Base-by-base conservation (phyloP, 1,139 yeast species). In the Kodamaea fungicola region DNA sequence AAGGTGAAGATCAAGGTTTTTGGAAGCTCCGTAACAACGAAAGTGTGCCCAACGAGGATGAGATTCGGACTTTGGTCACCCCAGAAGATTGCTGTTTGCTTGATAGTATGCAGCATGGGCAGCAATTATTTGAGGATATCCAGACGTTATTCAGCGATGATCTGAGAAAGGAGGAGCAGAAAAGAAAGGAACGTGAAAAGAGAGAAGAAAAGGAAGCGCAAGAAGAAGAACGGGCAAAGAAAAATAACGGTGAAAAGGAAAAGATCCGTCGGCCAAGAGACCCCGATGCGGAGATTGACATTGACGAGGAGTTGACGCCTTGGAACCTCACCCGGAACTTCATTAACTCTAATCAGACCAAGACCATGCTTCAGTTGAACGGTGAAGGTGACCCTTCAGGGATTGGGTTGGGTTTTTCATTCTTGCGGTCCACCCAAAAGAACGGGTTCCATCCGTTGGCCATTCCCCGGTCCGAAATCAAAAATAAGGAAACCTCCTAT, bases 321-420 rank as follows among this genome's bases (percentile, higher is more conserved):
- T 94, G 99, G 99, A 89, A 86, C 57, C 73, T 85, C 12, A 82
- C 97, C 0, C 74, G 90, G 43, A 94, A 92, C 58, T 94, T 94
- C 54, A 80, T 90, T 42, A 85, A 82, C 55, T 95, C 98, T 5
- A 90, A 96, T 25, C 97, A 90, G 55, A 94, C 97, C 39, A 90
- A 95, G 52, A 94, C 97, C 1, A 92, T 92, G 97, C 71, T 94
- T 33, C 97, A 90, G 54, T 76, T 94, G 29, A 89, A 88, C 54
- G 97, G 97, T n/a, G 94, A 84, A 43, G 98, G 97, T 36, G 98
- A 92, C 58, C 96, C 96, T 2, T 82, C 96, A 1, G 96, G 96
- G 24, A 79, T 39, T 39, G 42, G 42, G 5, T 24, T 39, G 22
- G 42, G 42, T 23, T 39, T 39, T 25, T 39, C 42, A 16, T 32